Percentiles rank a stretch among this genome's conserved stretches.
These are phyloP conservation scores for Anacardium occidentale DNA, from an alignment of 345 rosid genomes.

Conservation along the genomic window DNA sequence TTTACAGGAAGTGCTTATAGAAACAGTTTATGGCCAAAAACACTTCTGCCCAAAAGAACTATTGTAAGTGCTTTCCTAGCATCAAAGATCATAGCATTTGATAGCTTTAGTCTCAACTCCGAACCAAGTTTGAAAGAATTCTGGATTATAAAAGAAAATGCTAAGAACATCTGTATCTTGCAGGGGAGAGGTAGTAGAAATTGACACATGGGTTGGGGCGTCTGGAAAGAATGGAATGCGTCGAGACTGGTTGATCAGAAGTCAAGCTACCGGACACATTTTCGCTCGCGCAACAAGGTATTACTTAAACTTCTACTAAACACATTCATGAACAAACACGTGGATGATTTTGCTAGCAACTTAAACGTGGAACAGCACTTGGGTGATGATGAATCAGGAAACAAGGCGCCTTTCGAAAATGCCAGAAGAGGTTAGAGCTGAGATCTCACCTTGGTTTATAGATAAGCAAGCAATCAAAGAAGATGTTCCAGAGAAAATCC, in stretches of 20 bases:
- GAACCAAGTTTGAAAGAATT: too few relatives aligned
- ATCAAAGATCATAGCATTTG: too few relatives aligned
- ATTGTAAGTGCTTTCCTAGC: too few relatives aligned
- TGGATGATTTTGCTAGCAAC: background rate
- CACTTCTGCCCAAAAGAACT: too few relatives aligned
- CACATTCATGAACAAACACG: background rate
- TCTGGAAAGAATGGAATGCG: slow-evolving; percentile 75
- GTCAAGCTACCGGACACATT: slow-evolving; percentile 59
- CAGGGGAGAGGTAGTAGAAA: slow-evolving; percentile 70
- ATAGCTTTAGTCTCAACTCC: too few relatives aligned
- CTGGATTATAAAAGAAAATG: too few relatives aligned
- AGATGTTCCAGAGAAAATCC: slow-evolving; percentile 48
- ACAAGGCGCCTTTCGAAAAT: slow-evolving; percentile 68
- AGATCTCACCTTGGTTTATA: slow-evolving; percentile 66
- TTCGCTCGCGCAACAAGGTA: slow-evolving; percentile 65
- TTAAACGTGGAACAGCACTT: slow-evolving; percentile 43
- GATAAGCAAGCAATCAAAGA: slow-evolving; percentile 60
- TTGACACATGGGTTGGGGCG: slow-evolving; percentile 76
- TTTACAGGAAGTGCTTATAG: too few relatives aligned
- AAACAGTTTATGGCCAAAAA: too few relatives aligned
- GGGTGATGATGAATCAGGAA: slow-evolving; percentile 74
- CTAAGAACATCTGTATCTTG: background rate
- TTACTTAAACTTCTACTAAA: background rate
- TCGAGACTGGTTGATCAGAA: slow-evolving; percentile 63
- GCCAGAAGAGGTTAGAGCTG: slow-evolving; percentile 64